Evolutionary conservation across 805 yeast species (phyloP).

Genomic region (Henningerozyma blattae): DNA sequence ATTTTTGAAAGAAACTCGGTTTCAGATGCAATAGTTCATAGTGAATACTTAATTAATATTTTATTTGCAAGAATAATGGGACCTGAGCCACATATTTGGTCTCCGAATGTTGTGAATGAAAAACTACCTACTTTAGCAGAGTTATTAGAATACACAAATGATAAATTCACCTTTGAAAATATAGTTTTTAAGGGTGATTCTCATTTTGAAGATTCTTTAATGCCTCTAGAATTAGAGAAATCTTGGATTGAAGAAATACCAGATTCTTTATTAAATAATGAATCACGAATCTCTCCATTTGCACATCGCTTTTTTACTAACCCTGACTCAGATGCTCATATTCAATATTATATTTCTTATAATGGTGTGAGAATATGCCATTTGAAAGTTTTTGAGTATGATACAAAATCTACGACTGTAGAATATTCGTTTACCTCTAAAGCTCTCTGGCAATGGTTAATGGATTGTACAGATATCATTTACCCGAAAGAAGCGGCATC

Average conservation of each 20-base stretch:
- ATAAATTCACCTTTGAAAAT: slow-evolving; percentile 26
- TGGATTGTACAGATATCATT: slow-evolving; percentile 76
- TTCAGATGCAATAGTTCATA: slow-evolving; percentile 48
- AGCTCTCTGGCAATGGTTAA: slow-evolving; percentile 73
- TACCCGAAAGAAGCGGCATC: slow-evolving; percentile 39
- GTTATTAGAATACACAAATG: slow-evolving; percentile 21
- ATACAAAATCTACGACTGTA: slow-evolving; percentile 5
- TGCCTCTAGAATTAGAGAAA: not conserved
- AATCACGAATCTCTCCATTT: slow-evolving; percentile 42
- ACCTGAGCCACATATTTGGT: slow-evolving; percentile 56
- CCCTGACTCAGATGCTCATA: slow-evolving; percentile 75
- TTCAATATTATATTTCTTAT: slow-evolving; percentile 63
- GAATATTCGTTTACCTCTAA: slow-evolving; percentile 56
- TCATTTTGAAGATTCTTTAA: not conserved
- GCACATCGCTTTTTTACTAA: slow-evolving; percentile 71
- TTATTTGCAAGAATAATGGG: slow-evolving; percentile 59
- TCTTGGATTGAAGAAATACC: slow-evolving; percentile 9
- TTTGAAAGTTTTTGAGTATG: slow-evolving; percentile 26
- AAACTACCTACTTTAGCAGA: slow-evolving; percentile 28
- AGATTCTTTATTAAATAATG: slow-evolving; percentile 6
- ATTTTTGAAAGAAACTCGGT: slow-evolving; percentile 49
- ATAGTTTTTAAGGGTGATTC: slow-evolving; percentile 6
- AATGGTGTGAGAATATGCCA: slow-evolving; percentile 53
- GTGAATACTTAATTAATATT: slow-evolving; percentile 51
- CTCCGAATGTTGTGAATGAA: slow-evolving; percentile 42